A percentile compares a stretch with the other conserved stretches of the same genome.
Conservation (phyloP, 768 basidiomycete genomes). For the Coprinopsis sp. region DNA sequence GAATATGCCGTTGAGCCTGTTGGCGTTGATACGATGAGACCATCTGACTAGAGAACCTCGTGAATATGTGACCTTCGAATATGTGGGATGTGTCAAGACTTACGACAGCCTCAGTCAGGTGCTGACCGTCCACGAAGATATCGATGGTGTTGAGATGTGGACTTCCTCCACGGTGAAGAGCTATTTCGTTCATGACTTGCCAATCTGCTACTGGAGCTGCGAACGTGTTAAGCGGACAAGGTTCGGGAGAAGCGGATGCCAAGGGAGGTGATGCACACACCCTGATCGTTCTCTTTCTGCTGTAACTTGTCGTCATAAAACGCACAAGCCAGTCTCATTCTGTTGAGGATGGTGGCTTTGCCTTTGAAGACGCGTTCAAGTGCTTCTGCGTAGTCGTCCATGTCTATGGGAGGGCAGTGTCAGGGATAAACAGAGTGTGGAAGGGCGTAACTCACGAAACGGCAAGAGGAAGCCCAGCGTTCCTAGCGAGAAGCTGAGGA, state of each 20-base stretch:
- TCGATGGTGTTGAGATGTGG: conserved; percentile 92
- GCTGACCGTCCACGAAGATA: conserved; percentile 90
- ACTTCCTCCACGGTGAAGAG: conserved; percentile 86
- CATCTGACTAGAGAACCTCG: conserved; percentile 64
- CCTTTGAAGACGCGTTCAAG: conserved; percentile 76
- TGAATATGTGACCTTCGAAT: conserved; percentile 1
- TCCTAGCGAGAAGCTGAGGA: conserved; percentile 88
- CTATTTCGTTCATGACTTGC: conserved; percentile 98
- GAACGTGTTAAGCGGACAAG: no score
- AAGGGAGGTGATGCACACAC: conserved; percentile 30
- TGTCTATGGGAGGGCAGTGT: conserved; percentile 47
- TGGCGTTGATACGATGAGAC: conserved; percentile 90
- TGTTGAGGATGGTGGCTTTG: conserved; percentile 74
- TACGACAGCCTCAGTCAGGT: conserved; percentile 93
- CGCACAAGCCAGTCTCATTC: conserved; percentile 86
- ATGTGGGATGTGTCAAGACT: conserved; percentile 25
- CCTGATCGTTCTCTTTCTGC: conserved; percentile 56
- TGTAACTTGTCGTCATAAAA: conserved; percentile 60
- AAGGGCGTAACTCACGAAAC: conserved; percentile 64
- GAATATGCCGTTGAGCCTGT: conserved; percentile 98
- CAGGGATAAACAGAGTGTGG: not conserved
- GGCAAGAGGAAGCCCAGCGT: conserved; percentile 91
- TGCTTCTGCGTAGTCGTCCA: conserved; percentile 80
- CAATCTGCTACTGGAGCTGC: conserved; percentile 59
- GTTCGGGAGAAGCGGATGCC: not conserved